A percentile compares a stretch with the other conserved stretches of the same genome.
These are phyloP conservation scores for Chlorella variabilis DNA, from an alignment of 163 green algal genomes.

Conservation along the genomic window DNA sequence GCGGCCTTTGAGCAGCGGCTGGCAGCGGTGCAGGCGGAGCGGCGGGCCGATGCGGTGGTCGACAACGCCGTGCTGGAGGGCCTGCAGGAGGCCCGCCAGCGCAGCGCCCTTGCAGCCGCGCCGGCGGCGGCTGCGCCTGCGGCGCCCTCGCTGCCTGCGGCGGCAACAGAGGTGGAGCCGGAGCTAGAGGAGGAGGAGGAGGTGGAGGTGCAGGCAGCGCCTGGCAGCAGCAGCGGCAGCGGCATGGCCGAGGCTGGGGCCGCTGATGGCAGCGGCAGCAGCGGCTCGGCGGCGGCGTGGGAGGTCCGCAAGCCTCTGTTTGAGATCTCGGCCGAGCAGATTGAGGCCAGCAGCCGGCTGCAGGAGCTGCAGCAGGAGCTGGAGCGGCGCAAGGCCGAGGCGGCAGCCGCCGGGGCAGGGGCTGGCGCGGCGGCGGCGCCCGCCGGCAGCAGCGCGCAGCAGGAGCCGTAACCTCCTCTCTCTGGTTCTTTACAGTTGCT, in stretches of 20 bases:
- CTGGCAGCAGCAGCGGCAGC: neutral
- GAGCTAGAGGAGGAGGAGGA: neutral
- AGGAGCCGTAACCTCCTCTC: too few relatives aligned
- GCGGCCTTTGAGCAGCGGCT: conserved; percentile 25
- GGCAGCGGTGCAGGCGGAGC: conserved; percentile 29
- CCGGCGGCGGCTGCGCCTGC: neutral
- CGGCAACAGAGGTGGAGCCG: neutral
- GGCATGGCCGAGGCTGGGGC: neutral
- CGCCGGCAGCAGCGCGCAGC: neutral
- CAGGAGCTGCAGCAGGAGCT: conserved; percentile 23
- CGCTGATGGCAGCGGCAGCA: neutral
- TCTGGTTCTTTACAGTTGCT: too few relatives aligned
- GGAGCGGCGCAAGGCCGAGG: conserved; percentile 1
- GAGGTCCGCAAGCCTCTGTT: conserved; percentile 38
- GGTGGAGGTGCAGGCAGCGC: neutral
- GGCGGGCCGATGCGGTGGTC: neutral
- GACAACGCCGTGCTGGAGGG: conserved; percentile 37
- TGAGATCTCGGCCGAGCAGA: conserved; percentile 44
- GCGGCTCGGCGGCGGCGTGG: neutral
- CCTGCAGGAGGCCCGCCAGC: conserved; percentile 19
- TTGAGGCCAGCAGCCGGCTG: conserved; percentile 32
- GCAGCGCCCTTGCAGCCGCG: neutral
- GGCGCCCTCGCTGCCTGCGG: neutral
- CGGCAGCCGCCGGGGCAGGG: neutral
- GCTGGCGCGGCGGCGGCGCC: neutral